Conservation (phyloP, 345 rosid genomes). For the Nephelium lappaceum region DNA sequence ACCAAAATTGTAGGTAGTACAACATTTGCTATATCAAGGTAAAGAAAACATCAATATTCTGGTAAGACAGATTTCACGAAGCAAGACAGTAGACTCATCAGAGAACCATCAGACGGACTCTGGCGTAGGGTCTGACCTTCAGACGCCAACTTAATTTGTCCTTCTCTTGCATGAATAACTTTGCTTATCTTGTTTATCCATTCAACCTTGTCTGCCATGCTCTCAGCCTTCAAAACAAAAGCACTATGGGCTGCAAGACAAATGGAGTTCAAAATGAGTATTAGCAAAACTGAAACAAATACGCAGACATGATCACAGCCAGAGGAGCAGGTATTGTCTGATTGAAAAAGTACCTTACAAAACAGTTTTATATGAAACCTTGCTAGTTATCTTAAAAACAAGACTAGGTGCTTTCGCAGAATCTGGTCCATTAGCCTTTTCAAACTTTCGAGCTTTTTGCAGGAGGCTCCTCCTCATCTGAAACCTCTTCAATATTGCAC, state of each 20-base stretch:
- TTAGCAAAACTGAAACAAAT: no score
- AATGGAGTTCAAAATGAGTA: background rate
- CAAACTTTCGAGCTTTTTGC: constrained; percentile 80
- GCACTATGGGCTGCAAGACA: constrained; percentile 75
- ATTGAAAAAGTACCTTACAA: constrained; percentile 52
- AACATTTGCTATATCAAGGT: no score
- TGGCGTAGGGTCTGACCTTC: no score
- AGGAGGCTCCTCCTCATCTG: constrained; percentile 77
- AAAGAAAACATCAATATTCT: no score
- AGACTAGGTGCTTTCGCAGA: no score
- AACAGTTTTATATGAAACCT: constrained; percentile 89
- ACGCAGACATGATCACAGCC: background rate
- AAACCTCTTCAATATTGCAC: constrained; percentile 74
- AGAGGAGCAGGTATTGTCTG: background rate
- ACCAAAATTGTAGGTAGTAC: background rate
- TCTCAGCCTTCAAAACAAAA: constrained; percentile 85
- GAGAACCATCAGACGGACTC: no score
- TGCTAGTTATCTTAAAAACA: no score
- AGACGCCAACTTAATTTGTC: no score
- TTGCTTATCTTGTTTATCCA: no score
- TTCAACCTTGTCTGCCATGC: constrained; percentile 70
- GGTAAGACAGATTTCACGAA: background rate
- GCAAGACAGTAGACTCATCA: no score
- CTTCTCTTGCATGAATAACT: no score
- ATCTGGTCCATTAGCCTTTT: constrained; percentile 84